Evolutionary conservation across 1,284 basidiomycete genomes (phyloP), one percentile per base, ranked within the genome.

Genomic region (Pseudozyma hubeiensis): DNA sequence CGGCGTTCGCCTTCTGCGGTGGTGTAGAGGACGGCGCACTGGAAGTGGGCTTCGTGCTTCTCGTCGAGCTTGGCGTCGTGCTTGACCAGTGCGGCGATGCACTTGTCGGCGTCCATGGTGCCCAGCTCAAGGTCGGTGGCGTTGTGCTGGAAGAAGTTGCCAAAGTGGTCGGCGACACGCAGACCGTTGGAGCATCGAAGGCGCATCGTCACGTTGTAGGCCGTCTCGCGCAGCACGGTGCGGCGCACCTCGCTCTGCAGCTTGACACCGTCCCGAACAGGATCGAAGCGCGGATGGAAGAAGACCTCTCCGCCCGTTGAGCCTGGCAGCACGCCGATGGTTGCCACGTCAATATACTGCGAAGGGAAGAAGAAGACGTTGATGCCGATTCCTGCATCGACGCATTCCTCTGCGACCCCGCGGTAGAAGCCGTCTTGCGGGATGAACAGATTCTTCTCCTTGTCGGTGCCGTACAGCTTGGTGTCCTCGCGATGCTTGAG

Each of bases 21-120:
- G 2, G 97, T 99, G 83, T 99, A 95, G 34, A 99, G 86, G 1
- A 93, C 87, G 0, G 97, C 97, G n/a, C 90, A 91, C 84, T 99
- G 97, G 54, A 99, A 85, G 73, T 91, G 91, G 0, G 91, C 93
- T 68, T 92, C 91, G 65, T 89, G 88, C 46, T 92, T 89, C 41
- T 92, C 89, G 80, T 92, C 90, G 13, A 99, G 87, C 56, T 76
- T 86, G 30, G 85, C 85, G 82, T 84, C 90, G 86, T 80, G 91
- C 86, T 86, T 92, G 89, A 90, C 85, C 5, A 87, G 79, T 5
- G 91, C 90, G 6, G 90, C 89, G 51, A 97, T 87, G 0, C 93
- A 88, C 81, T 92, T 92, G 85, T 93, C 91, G 0, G 93, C 89
- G 80, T 94, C 92, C 39, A 97, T 85, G 13, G 89, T 88, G 11